These are phyloP conservation scores for Urtica urens DNA, from an alignment of 306 rosid genomes.

Conservation along the genomic window DNA sequence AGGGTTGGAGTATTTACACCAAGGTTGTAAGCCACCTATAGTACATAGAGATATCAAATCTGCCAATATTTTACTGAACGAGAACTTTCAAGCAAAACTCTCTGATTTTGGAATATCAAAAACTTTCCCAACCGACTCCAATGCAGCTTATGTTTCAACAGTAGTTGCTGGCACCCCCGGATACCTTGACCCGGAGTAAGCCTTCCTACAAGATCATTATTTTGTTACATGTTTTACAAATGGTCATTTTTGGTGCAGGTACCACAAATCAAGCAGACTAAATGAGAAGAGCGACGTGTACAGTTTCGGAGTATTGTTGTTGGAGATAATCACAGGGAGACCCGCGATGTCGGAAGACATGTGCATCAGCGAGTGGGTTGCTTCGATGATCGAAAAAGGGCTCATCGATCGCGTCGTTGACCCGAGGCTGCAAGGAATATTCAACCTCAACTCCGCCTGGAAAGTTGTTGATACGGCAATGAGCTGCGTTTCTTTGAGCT, in stretches of 20 bases:
- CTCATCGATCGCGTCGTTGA: neutral
- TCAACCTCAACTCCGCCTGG: neutral
- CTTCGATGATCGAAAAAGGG: neutral
- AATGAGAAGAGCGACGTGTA: neutral
- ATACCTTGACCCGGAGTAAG: slow-evolving; percentile 12
- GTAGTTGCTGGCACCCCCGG: neutral
- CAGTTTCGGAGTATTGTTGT: neutral
- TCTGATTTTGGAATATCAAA: slow-evolving; percentile 5
- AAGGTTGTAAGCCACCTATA: slow-evolving; percentile 22
- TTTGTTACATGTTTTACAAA: too few relatives aligned
- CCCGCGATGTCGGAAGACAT: neutral
- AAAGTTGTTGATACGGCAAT: neutral
- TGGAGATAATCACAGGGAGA: neutral
- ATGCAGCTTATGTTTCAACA: neutral
- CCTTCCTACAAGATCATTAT: neutral
- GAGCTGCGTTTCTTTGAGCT: neutral
- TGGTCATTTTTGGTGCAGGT: neutral
- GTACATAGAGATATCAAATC: too few relatives aligned
- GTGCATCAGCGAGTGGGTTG: neutral
- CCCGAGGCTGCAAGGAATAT: neutral
- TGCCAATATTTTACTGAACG: too few relatives aligned
- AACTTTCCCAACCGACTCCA: neutral
- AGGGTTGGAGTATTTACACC: slow-evolving; percentile 39
- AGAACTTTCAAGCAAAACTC: slow-evolving; percentile 3
- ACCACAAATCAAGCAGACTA: neutral